phyloP scores from a whole-genome alignment of 768 basidiomycete genomes.

The Wakefieldia striispora region DNA sequence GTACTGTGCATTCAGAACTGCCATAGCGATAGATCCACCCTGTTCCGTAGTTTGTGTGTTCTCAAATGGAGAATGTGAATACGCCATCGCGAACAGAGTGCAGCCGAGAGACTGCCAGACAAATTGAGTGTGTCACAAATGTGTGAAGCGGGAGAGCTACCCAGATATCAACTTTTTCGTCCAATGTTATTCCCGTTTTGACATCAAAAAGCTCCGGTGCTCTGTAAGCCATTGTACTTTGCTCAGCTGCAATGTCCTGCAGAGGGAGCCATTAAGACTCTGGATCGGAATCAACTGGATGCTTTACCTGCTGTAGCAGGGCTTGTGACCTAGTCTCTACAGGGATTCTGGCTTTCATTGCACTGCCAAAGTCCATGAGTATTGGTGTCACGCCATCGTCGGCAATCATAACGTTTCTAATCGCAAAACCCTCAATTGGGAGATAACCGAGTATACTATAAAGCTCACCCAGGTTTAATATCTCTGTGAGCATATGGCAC shows the following conservation, averaged over 20 bases:
- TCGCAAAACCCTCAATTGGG: neutral
- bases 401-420: constrained; percentile 93
- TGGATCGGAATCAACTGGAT: neutral
- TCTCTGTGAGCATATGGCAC: constrained; percentile 96
- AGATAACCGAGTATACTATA: neutral
- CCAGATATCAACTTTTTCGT: constrained; percentile 98
- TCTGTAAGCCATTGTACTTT: constrained; percentile 97
- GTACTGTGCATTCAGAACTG: constrained; percentile 91
- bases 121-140: constrained; percentile 7
- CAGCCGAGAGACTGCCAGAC: constrained; percentile 85
- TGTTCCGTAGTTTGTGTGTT: constrained; percentile 88
- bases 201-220: constrained; percentile 98
- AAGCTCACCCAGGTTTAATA: constrained; percentile 87
- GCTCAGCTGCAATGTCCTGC: constrained; percentile 93
- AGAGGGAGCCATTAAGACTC: constrained; percentile 1
- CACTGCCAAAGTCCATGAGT: constrained; percentile 98
- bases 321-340: constrained; percentile 86
- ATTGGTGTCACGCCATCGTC: constrained; percentile 85
- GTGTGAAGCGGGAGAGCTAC: constrained; percentile 40
- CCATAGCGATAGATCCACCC: constrained; percentile 97
- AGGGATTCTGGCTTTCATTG: constrained; percentile 78
- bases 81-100: constrained; percentile 91
- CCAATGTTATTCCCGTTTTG: constrained; percentile 80
- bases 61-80: constrained; percentile 96
- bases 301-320: constrained; percentile 77